Conservation (phyloP, 1,284 basidiomycete species). For the Ceratobasidium sp. region DNA sequence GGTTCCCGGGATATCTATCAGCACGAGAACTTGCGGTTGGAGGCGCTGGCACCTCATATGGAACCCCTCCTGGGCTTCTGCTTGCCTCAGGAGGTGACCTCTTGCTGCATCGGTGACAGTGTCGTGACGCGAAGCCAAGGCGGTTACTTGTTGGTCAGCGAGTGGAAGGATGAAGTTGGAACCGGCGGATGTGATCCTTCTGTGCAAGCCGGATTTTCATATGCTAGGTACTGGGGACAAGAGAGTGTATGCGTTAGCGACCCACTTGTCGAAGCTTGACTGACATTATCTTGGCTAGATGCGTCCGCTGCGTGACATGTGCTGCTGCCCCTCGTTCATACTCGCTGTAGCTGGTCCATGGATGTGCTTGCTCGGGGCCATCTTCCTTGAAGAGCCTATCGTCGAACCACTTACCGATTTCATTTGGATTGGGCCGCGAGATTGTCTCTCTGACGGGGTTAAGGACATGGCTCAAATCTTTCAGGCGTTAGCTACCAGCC, state of each 20-base stretch:
- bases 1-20: not conserved
- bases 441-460: not conserved
- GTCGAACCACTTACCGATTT: conserved; percentile 48
- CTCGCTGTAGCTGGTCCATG: conserved; percentile 48
- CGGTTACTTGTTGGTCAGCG: not conserved
- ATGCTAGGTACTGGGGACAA: conserved; percentile 16
- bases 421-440: conserved; percentile 40
- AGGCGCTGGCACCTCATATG: not conserved
- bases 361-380: conserved; percentile 48
- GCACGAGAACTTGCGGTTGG: not conserved
- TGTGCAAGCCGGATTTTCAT: conserved; percentile 33
- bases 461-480: conserved; percentile 9
- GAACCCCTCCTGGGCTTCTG: not conserved
- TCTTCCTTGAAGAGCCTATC: conserved; percentile 42
- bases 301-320: too few relatives aligned
- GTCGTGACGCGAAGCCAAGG: not conserved
- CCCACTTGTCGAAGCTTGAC: too few relatives aligned
- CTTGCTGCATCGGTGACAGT: too few relatives aligned
- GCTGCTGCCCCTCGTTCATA: conserved; percentile 46
- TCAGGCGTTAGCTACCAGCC: too few relatives aligned
- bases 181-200: conserved; percentile 18
- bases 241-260: not conserved
- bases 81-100: not conserved
- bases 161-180: conserved; percentile 36
- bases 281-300: too few relatives aligned